Evolutionary conservation across 805 yeast species (phyloP), one percentile per base, ranked within the genome.

Genomic region (Sungouiozyma ichnusensis): DNA sequence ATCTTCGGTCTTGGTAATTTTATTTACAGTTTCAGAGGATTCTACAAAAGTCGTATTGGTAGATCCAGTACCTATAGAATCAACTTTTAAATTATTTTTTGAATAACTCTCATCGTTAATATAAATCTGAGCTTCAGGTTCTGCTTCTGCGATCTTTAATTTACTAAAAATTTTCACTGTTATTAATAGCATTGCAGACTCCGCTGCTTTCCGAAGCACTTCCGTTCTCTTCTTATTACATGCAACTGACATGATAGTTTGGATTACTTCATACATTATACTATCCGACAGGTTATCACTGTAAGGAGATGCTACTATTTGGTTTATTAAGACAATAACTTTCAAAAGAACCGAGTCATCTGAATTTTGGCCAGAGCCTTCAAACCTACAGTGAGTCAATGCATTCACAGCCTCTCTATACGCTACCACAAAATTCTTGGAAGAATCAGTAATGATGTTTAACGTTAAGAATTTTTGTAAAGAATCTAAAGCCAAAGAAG

Each of bases 201-300:
- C 97, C 0, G 97, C 97, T 0, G 94, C 82, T 46, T 81, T 76
- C 53, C 97, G 71, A 44, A 92, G 70, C 6, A 88, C 85, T 51
- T 90, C 97, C 45, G 94, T 80, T 58, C 97, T 74, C 58, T 88
- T 75, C 64, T 85, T 85, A 59, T 92, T 94, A 55, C 94, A 85
- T 2, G 97, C 95, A 62, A 92, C 72, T 4, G 94, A 81, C 56
- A 92, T 72, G 44, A 95, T 85, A 0, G 97, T 88, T 54, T 90
- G 95, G 20, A 88, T 75, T 20, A 87, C 87, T 56, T 90, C 97
- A 48, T 84, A 80, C 45, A 92, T 74, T 17, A 83, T 79, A 36
- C 86, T 86, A 59, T 87, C 90, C 1, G 90, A 76, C 35, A 90
- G 64, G n/a, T 76, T 54, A 20, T 69, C 71, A 18, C 90, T 81